Base-by-base conservation (phyloP, 1,139 yeast species). In the Pichia sp. region DNA sequence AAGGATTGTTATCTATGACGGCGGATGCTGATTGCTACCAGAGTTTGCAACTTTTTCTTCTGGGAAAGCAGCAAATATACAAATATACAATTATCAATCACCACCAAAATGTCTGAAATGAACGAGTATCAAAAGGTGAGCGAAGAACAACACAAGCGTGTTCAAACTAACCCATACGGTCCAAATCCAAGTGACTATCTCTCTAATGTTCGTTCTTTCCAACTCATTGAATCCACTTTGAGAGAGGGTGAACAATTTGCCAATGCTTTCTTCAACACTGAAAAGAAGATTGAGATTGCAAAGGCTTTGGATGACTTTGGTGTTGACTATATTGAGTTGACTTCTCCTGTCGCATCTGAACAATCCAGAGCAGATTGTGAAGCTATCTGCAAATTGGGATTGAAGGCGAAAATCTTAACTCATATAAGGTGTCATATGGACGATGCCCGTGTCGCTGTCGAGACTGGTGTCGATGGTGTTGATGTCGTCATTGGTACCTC, bases 201-300 rank as follows among this genome's bases (percentile, higher is more conserved):
- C 47, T 86, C 96, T 16, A 91, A 91, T 58, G 97, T 91, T 32
- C 72, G 79, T 52, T 79, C 77, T 54, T 91, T 88, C 66, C 88
- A 88, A 69, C 67, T 91, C 53, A 91, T 91, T 55, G 98, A 91
- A 66, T 85, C 96, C 16, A 91, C 97, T 22, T 71, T 91, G 47
- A 80, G 97, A 72, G 98, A 91, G 65, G 97, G 98, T 60, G 98
- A 91, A 66, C 98, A 91, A 62, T 91, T 91, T 60, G 96, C 97
- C 56, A 91, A 88, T 58, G 96, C 98, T 10, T 91, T 88, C 63
- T 91, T 91, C 67, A 69, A 78, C 52, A 87, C 97, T 32, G 97
- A 84, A 59, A 91, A 86, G 72, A 91, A 91, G 70, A 88, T 91
- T 49, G 96, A 88, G 62, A 91, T 91, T 47, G 98, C 98, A 53